Evolutionary conservation across 768 basidiomycete species (phyloP), one percentile per base, ranked within the genome.

Genomic region (Leccinum boreale): DNA sequence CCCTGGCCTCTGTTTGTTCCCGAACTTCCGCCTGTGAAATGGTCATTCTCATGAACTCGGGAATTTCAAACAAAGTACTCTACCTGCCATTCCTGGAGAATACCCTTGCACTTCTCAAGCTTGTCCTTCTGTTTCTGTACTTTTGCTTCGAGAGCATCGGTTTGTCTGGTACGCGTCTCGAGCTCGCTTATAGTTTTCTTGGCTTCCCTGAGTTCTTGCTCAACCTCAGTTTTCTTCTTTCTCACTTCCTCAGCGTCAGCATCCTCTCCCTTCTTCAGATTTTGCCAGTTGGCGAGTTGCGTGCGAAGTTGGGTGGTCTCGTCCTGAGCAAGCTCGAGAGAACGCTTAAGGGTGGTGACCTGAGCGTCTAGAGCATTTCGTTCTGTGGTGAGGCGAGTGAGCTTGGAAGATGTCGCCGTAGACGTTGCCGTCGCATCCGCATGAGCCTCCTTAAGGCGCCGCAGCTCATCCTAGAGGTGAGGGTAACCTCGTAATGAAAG

Each of bases 221-320:
- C 85, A 11, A 90, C 74, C 31, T 84, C 80, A 10, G 79, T 73
- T 10, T 81, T 80, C 55, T 77, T 74, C 65, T 83, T 85, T 44
- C 84, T 78, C 52, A 79, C 71, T 6, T 73, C 69, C 53, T 86
- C 87, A 9, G 79, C 75, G 31, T 87, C 84, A 17, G 75, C 80
- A 11, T 79, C 84, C 49, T 84, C 87, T 50, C 82, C 84, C 26
- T 75, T 84, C 64, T 90, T 90, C 17, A 89, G 70, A 26, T 70
- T 78, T 64, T 87, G 79, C 87, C 87, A 90, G 65, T 85, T 83
- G 44, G 81, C 81, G 9, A 91, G 73, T 62, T 92, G 89, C 15
- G 80, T 79, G 51, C 81, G 78, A 36, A 90, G 73, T 44, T 86
- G 80, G 5, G 72, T 71, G 50, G 79, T 81, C 10, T 78, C 77